Conservation (phyloP, 176 grass and related monocot species). For the Oryza meridionalis region DNA sequence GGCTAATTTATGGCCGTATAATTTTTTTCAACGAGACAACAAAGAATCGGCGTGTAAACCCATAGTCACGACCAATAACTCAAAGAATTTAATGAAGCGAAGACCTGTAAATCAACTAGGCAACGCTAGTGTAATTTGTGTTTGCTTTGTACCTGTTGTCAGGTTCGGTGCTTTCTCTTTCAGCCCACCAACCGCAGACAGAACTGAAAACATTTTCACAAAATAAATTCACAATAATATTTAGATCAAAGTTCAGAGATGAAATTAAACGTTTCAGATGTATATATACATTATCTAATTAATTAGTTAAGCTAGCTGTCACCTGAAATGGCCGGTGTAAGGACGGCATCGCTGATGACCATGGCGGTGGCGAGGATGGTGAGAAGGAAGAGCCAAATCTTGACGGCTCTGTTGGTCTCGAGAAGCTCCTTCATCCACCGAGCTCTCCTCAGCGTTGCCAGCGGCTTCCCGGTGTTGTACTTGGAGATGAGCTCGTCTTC, state of each 20-base stretch:
- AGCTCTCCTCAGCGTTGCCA: neutral
- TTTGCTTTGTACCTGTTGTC: slow-evolving; percentile 34
- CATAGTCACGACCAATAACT: too few relatives aligned
- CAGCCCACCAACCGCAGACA: slow-evolving; percentile 33
- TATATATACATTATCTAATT: too few relatives aligned
- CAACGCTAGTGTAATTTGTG: neutral
- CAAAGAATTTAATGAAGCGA: neutral
- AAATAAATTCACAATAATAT: too few relatives aligned
- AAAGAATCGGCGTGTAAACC: neutral
- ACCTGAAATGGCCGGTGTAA: slow-evolving; percentile 63
- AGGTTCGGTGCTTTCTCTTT: slow-evolving; percentile 38
- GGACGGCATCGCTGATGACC: slow-evolving; percentile 64
- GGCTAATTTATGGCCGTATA: neutral
- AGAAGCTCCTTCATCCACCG: slow-evolving; percentile 50
- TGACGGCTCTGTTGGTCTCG: slow-evolving; percentile 24
- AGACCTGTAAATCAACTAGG: neutral
- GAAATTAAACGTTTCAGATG: neutral
- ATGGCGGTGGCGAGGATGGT: slow-evolving; percentile 63
- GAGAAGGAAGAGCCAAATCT: slow-evolving; percentile 41
- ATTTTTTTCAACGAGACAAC: neutral
- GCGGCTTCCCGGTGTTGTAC: slow-evolving; percentile 25
- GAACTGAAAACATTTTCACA: slow-evolving; percentile 14
- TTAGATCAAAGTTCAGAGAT: neutral
- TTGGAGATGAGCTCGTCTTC: slow-evolving; percentile 56
- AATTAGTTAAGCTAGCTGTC: too few relatives aligned